Evolutionary conservation across 345 rosid genomes (phyloP), one percentile per base, ranked within the genome.

Genomic region (Syzygium grande): DNA sequence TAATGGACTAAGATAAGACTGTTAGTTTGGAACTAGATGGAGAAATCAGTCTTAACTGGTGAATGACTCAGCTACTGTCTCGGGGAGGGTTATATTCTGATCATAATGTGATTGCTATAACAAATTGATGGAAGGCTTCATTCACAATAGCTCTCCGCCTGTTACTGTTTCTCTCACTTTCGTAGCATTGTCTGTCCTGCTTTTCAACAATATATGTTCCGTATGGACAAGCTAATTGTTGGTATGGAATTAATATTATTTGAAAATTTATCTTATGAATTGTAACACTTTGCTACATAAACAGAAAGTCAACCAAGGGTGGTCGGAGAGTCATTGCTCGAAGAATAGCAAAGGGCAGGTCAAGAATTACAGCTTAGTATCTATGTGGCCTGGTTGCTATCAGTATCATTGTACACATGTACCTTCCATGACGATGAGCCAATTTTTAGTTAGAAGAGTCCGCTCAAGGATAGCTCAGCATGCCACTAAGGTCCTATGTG

Each of bases 221-320:
- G 10, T 25, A 11, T 58, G n/a, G 63, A 58, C 0, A 4, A 38
- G 49, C 83, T 38, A 38, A 38, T 73, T 73, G 83, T 21, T 73
- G 49, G 23, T 73, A 9, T 73, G 49, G 49, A 73, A 73, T 73
- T 38, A 19, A 9, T 38, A 19, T 73, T 19, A 73, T 38, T 19
- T 1, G 8, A 38, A 38, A 73, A 22, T 38, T 73, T 73, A 19
- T 73, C 49, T 34, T 73, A 5, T 38, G 83, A 73, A 38, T 73
- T 73, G 83, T 73, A 19, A 34, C 83, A 34, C 83, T 38, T 38
- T 38, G 8, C 49, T 73, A 73, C 83, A 73, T 73, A 19, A 73
- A 87, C 99, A 98, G 99, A 79, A 98, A 96, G 91, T 98, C 99
- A 88, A 98, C 99, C 34, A 98, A 95, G 92, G 99, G 99, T 73